Evolutionary conservation across 805 yeast genomes (phyloP), one percentile per base, ranked within the genome.

Genomic region (Alloascoidea africana): DNA sequence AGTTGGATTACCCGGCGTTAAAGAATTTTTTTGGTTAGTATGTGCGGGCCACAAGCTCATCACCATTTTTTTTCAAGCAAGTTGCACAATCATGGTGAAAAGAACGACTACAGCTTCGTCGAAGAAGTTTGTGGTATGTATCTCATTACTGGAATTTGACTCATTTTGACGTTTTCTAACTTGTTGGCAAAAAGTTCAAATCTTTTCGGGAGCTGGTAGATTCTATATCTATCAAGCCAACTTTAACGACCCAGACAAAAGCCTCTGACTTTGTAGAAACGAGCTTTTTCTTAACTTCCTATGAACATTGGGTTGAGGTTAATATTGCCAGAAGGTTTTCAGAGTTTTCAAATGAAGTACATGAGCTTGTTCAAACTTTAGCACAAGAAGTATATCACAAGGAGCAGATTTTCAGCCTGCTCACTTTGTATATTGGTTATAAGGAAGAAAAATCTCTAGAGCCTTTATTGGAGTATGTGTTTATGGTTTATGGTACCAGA

Each of bases 221-320:
- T n/a, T 23, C 30, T 23, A 23, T 23, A 23, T 8, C 8, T 8
- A 23, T 23, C n/a, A n/a, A 23, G 30, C 30, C 30, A 23, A n/a
- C 30, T 23, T 23, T 23, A n/a, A 23, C 8, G 8, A 8, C n/a
- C 13, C 13, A n/a, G 30, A 23, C 8, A 23, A 23, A 23, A 23
- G 13, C 30, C n/a, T 23, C 30, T n/a, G 30, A 23, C n/a, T 23
- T 23, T n/a, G 30, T 23, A 8, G 30, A 23, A 23, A 23, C n/a
- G n/a, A 23, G 30, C n/a, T 87, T 81, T 55, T 83, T 87, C 46
- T 56, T 79, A 18, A 70, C 91, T 8, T 75, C 94, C 0, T 62
- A 81, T 42, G 78, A 79, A 35, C 85, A 83, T 46, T 89, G 97
- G 96, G 69, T 64, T 41, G 97, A 91, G 51, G 73, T 83, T 40